phyloP scores from a whole-genome alignment of 805 yeast species.

The Clavispora phyllophila region DNA sequence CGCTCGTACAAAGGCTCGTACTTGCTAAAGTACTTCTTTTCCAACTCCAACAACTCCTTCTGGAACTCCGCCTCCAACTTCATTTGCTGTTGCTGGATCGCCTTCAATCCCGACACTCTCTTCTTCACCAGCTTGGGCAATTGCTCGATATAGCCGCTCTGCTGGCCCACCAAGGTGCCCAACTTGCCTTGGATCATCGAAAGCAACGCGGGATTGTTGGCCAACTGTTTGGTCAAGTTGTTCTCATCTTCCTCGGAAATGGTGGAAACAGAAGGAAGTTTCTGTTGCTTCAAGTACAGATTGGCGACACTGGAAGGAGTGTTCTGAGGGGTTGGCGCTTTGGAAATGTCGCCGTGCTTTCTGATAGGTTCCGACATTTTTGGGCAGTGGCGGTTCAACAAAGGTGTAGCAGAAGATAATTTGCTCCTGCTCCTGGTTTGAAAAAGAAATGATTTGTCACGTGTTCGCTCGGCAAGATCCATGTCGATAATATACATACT shows the following conservation, averaged over 20 bases:
- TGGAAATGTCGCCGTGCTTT: conserved; percentile 68
- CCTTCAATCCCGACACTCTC: conserved; percentile 77
- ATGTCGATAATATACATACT: too few relatives aligned
- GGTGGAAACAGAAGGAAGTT: conserved; percentile 52
- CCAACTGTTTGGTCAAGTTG: conserved; percentile 43
- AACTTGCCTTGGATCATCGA: conserved; percentile 88
- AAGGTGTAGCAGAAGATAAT: neutral
- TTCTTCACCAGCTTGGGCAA: conserved; percentile 70
- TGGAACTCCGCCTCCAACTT: conserved; percentile 88
- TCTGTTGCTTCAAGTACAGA: conserved; percentile 59
- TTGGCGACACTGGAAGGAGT: conserved; percentile 87
- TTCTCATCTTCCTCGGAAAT: conserved; percentile 51
- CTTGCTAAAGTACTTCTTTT: conserved; percentile 66
- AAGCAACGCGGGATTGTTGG: conserved; percentile 76
- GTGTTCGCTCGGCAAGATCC: conserved; percentile 2
- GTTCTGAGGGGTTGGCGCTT: conserved; percentile 98
- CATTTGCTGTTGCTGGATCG: conserved; percentile 74
- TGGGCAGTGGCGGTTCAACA: neutral
- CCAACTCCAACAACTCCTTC: conserved; percentile 79
- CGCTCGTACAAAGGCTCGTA: conserved; percentile 73
- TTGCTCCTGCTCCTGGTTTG: neutral
- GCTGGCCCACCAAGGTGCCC: conserved; percentile 77
- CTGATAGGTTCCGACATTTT: conserved; percentile 85
- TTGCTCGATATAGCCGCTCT: conserved; percentile 77
- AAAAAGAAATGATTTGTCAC: conserved; percentile 3